Evolutionary conservation across 2,329 filamentous ascomycete genomes (phyloP).

Genomic region (Amauroascus verrucosus): DNA sequence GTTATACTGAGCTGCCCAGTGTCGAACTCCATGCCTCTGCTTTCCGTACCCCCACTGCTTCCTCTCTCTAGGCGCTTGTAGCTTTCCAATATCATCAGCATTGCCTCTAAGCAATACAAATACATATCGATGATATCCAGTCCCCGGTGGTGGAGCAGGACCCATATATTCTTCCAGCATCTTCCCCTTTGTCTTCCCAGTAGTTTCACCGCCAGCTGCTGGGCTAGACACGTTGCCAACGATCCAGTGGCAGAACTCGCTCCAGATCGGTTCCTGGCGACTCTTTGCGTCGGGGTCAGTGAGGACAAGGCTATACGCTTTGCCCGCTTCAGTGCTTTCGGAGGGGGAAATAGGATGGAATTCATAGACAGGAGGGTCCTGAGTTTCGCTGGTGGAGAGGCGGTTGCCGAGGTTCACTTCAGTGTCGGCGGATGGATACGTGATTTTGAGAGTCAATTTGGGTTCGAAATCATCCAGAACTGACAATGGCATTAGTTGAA

Average conservation of each 20-base stretch:
- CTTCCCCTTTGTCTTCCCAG: conserved; percentile 7
- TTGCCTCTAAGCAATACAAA: conserved; percentile 42
- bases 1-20: conserved; percentile 25
- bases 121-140: conserved; percentile 49
- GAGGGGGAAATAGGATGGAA: conserved; percentile 27
- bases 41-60: conserved; percentile 47
- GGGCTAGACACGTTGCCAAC: conserved; percentile 20
- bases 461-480: conserved; percentile 53
- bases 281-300: conserved; percentile 52
- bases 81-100: conserved; percentile 24
- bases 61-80: conserved; percentile 41
- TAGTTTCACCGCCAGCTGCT: neutral
- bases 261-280: conserved; percentile 44
- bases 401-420: conserved; percentile 46
- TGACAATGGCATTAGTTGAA: conserved; percentile 17
- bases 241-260: conserved; percentile 50
- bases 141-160: conserved; percentile 46
- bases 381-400: conserved; percentile 36
- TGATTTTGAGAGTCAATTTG: conserved; percentile 41
- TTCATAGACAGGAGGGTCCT: conserved; percentile 34
- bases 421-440: conserved; percentile 38
- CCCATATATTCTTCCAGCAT: conserved; percentile 37
- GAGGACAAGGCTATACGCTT: conserved; percentile 40
- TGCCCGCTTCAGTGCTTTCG: conserved; percentile 18
- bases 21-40: conserved; percentile 33